Evolutionary conservation across 2,329 filamentous ascomycete species (phyloP).

Genomic region (Colletotrichum sp.): DNA sequence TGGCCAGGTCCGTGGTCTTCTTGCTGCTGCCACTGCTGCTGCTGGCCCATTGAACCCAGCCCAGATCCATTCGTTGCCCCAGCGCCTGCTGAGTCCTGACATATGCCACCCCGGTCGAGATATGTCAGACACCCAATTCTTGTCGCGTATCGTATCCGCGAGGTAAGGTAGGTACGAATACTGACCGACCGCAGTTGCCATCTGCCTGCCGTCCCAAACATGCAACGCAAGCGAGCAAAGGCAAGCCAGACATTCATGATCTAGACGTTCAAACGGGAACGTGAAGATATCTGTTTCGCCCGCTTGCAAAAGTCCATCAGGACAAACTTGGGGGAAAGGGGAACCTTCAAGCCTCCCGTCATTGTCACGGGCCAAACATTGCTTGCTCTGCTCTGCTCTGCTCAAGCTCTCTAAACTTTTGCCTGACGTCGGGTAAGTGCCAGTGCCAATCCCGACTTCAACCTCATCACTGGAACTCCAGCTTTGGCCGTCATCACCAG

Average conservation of each 20-base stretch:
- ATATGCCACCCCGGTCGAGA: constrained; percentile 1
- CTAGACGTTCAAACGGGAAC: neutral
- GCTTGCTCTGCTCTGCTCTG: neutral
- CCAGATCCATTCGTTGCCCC: constrained; percentile 13
- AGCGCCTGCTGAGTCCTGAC: constrained; percentile 13
- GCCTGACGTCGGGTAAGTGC: neutral
- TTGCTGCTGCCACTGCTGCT: neutral
- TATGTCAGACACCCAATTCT: constrained; percentile 9
- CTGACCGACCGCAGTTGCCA: neutral
- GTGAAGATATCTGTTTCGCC: neutral
- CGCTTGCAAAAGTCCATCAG: neutral
- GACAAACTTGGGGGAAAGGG: neutral
- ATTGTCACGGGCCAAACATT: neutral
- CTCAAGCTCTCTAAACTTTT: neutral
- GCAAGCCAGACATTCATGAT: neutral
- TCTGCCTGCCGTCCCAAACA: neutral
- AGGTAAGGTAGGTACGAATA: neutral
- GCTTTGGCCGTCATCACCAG: neutral
- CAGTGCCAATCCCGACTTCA: neutral
- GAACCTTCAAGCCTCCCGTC: neutral
- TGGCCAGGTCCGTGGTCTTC: neutral
- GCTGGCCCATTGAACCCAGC: neutral
- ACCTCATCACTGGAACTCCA: neutral
- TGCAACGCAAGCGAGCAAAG: constrained; percentile 1
- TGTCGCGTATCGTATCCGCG: neutral